These are phyloP conservation scores for Fraxinus excelsior DNA, from an alignment of 257 asterid species.

Conservation along the genomic window DNA sequence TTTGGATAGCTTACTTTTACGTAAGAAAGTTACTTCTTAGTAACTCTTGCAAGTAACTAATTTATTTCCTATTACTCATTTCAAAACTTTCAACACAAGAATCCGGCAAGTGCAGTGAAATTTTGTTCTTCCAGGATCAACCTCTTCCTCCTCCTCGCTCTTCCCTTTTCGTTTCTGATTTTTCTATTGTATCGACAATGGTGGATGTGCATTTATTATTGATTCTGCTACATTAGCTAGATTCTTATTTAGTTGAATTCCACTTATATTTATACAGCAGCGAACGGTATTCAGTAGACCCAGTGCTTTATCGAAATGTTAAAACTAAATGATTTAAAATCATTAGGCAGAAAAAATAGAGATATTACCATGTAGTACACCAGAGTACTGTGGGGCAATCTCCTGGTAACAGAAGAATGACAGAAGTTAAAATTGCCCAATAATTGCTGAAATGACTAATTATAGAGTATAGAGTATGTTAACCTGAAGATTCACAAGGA, in stretches of 20 bases:
- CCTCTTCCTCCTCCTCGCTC: background rate
- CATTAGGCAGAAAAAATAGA: conserved; percentile 14
- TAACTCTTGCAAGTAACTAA: background rate
- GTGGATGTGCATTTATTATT: background rate
- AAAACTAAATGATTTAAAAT: background rate
- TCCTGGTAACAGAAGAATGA: conserved; percentile 56
- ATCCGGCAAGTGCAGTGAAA: background rate
- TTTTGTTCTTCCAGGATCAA: background rate
- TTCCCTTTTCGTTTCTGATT: background rate
- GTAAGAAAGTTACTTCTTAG: background rate
- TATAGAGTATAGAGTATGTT: conserved; percentile 28
- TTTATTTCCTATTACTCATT: background rate
- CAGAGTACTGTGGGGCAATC: conserved; percentile 91
- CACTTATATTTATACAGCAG: conserved; percentile 5
- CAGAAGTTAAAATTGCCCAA: conserved; percentile 24
- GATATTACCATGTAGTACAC: conserved; percentile 84
- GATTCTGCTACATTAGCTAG: conserved; percentile 4
- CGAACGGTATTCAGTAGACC: background rate
- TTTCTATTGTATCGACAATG: background rate
- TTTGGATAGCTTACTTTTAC: background rate
- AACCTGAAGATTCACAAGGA: conserved; percentile 98
- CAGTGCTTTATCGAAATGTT: background rate
- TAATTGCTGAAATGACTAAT: conserved; percentile 23
- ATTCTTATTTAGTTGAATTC: conserved; percentile 13
- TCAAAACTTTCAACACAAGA: conserved; percentile 3